Conservation (phyloP, 2,329 filamentous ascomycete species). For the Fusarium sp. region DNA sequence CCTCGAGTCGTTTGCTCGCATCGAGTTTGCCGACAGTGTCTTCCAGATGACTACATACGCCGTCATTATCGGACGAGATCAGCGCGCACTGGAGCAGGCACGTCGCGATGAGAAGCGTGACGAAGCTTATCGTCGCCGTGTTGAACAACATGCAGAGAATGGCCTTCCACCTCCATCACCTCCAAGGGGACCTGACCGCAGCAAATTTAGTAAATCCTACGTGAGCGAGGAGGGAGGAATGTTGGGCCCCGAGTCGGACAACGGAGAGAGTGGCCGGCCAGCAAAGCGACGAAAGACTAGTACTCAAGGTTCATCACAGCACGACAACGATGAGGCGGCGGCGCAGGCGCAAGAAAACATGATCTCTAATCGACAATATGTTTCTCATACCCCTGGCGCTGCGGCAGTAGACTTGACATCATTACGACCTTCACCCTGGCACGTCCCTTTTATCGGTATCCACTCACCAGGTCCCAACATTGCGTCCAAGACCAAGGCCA, state of each 20-base stretch:
- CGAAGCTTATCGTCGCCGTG: slow-evolving; percentile 54
- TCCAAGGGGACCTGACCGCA: slow-evolving; percentile 56
- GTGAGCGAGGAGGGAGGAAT: slow-evolving; percentile 75
- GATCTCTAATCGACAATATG: slow-evolving; percentile 66
- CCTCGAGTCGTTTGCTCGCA: slow-evolving; percentile 64
- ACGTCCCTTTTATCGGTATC: slow-evolving; percentile 73
- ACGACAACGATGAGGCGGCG: slow-evolving; percentile 53
- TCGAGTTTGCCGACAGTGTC: slow-evolving; percentile 76
- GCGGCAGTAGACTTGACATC: slow-evolving; percentile 66
- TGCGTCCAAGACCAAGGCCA: slow-evolving; percentile 70
- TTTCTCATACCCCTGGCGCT: slow-evolving; percentile 66
- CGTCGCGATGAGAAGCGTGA: slow-evolving; percentile 59
- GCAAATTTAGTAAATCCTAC: slow-evolving; percentile 69
- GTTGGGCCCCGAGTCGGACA: slow-evolving; percentile 68
- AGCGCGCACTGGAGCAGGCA: slow-evolving; percentile 64
- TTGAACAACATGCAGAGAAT: slow-evolving; percentile 56
- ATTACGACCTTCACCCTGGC: slow-evolving; percentile 66
- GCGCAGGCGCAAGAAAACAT: slow-evolving; percentile 53
- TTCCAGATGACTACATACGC: slow-evolving; percentile 81
- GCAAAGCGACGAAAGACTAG: slow-evolving; percentile 58
- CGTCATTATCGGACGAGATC: slow-evolving; percentile 75
- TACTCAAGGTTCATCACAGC: slow-evolving; percentile 53
- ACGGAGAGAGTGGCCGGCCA: slow-evolving; percentile 58
- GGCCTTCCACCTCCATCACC: slow-evolving; percentile 62
- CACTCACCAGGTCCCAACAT: slow-evolving; percentile 72